phyloP scores from a whole-genome alignment of 768 basidiomycete species.

The Rhodosporidiobolus sp. region DNA sequence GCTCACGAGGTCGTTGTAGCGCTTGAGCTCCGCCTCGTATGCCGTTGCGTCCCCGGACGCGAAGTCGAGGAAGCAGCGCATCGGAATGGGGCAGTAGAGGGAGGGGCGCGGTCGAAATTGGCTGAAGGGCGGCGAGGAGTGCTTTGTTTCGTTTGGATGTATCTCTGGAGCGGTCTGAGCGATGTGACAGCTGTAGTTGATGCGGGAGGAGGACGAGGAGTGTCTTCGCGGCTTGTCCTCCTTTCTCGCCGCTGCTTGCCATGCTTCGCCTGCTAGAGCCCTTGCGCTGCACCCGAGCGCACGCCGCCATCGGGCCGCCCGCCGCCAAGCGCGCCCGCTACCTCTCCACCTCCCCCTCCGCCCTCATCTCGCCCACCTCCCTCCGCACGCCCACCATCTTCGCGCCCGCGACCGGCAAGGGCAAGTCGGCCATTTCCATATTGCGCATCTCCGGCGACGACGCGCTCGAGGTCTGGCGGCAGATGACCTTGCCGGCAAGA shows the following conservation, averaged over 20 bases:
- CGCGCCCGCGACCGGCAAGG: slow-evolving; percentile 80
- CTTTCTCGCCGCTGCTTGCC: no score
- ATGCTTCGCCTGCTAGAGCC: no score
- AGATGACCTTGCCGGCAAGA: slow-evolving; percentile 34
- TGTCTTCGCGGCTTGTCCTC: no score
- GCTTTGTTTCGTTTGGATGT: no score
- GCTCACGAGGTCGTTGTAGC: slow-evolving; percentile 48
- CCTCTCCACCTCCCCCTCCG: slow-evolving; percentile 7
- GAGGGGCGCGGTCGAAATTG: background rate
- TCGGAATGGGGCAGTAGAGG: background rate
- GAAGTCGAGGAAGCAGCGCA: slow-evolving; percentile 50
- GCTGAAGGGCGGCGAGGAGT: background rate
- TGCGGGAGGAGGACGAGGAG: no score
- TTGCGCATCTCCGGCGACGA: slow-evolving; percentile 78
- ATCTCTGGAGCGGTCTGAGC: no score
- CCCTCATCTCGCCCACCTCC: background rate
- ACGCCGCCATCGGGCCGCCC: no score
- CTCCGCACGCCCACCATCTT: slow-evolving; percentile 61
- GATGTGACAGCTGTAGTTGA: no score
- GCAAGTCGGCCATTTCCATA: slow-evolving; percentile 78
- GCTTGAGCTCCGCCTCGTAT: slow-evolving; percentile 43
- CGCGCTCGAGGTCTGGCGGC: slow-evolving; percentile 60
- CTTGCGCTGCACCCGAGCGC: no score
- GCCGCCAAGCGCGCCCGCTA: background rate
- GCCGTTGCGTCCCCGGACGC: slow-evolving; percentile 51